Conservation (phyloP, 192 early-diverging fungal species). For the Coemansia guatemalensis region DNA sequence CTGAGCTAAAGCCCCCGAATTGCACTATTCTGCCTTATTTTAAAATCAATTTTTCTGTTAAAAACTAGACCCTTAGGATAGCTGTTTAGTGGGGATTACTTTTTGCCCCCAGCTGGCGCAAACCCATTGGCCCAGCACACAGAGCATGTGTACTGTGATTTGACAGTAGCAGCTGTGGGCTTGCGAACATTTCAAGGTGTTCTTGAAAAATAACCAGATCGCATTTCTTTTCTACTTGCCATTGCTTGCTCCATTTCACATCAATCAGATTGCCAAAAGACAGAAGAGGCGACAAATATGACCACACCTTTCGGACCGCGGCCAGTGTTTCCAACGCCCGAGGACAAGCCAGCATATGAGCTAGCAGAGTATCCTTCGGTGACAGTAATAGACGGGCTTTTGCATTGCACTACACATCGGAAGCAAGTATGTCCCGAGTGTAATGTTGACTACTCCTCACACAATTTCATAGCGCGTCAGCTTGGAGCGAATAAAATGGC, state of each 20-base stretch:
- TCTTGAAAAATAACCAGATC: no score
- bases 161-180: no score
- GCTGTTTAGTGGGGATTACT: no score
- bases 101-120: no score
- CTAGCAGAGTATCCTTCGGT: conserved; percentile 12
- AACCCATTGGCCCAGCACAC: no score
- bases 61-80: no score
- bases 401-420: conserved; percentile 64
- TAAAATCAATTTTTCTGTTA: no score
- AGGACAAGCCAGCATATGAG: conserved; percentile 10
- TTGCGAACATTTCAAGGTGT: no score
- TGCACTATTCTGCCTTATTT: no score
- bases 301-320: conserved; percentile 42
- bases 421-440: conserved; percentile 66
- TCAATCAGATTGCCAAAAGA: not conserved
- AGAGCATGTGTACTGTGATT: no score
- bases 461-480: conserved; percentile 67
- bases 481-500: conserved; percentile 62
- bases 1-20: no score
- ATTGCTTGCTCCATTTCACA: not conserved
- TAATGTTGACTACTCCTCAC: conserved; percentile 59
- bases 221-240: no score
- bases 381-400: conserved; percentile 47
- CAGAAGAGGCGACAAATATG: not conserved
- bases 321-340: conserved; percentile 39